A percentile compares a stretch with the other conserved stretches of the same genome.
These are phyloP conservation scores for Umbilicus rupestris DNA, from an alignment of 164 flowering plant genomes.

Conservation along the genomic window DNA sequence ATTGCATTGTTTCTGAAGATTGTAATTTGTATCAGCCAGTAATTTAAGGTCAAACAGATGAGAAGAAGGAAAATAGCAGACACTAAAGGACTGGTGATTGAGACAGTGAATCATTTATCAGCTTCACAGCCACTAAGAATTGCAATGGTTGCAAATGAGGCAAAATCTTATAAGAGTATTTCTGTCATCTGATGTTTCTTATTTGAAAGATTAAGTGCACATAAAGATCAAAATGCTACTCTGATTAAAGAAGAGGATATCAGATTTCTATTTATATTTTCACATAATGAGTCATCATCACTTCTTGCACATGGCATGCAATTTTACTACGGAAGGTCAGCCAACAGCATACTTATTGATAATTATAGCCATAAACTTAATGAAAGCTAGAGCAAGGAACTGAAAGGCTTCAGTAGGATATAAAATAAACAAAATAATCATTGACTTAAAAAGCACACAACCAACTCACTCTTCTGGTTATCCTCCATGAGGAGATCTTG, in stretches of 20 bases:
- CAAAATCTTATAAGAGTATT: too few species aligned
- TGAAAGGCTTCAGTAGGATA: not conserved
- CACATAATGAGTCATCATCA: not conserved
- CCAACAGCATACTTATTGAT: not conserved
- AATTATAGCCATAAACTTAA: not conserved
- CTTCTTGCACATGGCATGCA: not conserved
- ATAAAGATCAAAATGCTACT: too few species aligned
- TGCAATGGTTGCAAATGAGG: too few species aligned
- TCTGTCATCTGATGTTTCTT: too few species aligned
- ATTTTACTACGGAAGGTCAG: not conserved
- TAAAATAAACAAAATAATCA: not conserved
- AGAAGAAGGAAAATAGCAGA: not conserved
- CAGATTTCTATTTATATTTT: too few species aligned
- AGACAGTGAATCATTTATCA: too few species aligned
- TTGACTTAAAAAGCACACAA: not conserved
- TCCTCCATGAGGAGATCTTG: conserved; percentile 47
- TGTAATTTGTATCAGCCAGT: not conserved
- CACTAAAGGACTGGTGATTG: not conserved
- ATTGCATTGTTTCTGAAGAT: not conserved
- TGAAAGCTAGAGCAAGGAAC: not conserved
- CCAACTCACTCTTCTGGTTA: conserved; percentile 44
- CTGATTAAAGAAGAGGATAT: too few species aligned
- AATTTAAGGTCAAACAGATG: not conserved
- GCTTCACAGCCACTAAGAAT: too few species aligned
- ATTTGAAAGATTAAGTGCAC: too few species aligned